Evolutionary conservation across 2,329 filamentous ascomycete genomes (phyloP), one percentile per base, ranked within the genome.

Genomic region (Colletotrichum abscissum): DNA sequence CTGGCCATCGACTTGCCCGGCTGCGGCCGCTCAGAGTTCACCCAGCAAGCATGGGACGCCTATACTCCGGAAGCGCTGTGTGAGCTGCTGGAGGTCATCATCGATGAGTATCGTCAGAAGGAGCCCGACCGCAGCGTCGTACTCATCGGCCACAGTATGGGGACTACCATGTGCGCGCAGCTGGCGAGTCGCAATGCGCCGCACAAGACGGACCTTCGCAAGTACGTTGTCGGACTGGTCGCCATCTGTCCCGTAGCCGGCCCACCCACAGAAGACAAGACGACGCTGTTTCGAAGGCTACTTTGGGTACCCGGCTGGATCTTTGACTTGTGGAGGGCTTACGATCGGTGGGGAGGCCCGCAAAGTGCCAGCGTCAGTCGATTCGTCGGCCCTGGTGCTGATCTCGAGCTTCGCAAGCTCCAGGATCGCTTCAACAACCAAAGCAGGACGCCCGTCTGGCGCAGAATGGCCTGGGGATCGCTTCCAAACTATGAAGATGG

Each of bases 1-100:
- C 88, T 97, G 52, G 94, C 95, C 4, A 91, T 98, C 75, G 97
- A 99, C 80, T 87, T 98, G 4, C 96, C 97, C 1, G 97, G 97
- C 52, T 97, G 95, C 78, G 97, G 97, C 35, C 86, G 92, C 26
- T 98, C 96, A 2, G 85, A 88, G 9, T 97, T 96, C 82, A 85
- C 88, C 19, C 92, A 93, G 24, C 90, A 86, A 19, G 82, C 88
- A 26, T 95, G 94, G 92, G 88, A 91, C 56, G 95, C 96, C 8
- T 99, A 98, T 81, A 92, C 90, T 0, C 91, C 92, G 1, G 90
- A 95, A 54, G 91, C 93, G 1, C 86, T 98, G 28, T 90, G 90
- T 4, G 92, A 95, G 76, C 86, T 99, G 12, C 86, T 98, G 16
- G 92, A 92, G 69, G 88, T 86, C 1, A 90, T 95, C 38, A 95